A percentile compares a stretch with the other conserved stretches of the same genome.
phyloP scores from a whole-genome alignment of 2,329 filamentous ascomycete species.

The Aspergillus nomiae region DNA sequence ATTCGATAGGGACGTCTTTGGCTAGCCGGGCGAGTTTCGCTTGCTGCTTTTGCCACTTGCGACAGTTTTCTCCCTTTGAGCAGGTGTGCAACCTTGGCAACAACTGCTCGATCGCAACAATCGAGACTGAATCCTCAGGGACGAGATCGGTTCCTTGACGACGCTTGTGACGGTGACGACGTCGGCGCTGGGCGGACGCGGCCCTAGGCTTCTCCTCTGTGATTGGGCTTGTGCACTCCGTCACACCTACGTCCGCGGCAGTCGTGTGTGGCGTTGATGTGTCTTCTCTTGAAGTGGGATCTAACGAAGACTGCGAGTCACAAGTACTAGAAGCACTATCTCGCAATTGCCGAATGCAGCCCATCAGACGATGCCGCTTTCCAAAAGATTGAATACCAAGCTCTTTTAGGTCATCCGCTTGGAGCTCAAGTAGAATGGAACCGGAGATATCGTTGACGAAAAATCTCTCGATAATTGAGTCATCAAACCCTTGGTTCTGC shows the following conservation, averaged over 20 bases:
- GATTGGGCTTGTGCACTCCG: slow-evolving; percentile 14
- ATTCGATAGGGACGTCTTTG: slow-evolving; percentile 72
- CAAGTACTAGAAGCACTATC: slow-evolving; percentile 19
- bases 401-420: slow-evolving; percentile 76
- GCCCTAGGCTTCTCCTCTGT: slow-evolving; percentile 9
- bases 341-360: slow-evolving; percentile 57
- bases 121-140: slow-evolving; percentile 81
- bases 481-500: slow-evolving; percentile 24
- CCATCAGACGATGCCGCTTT: slow-evolving; percentile 62
- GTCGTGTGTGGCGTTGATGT: slow-evolving; percentile 18
- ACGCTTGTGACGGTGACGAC: slow-evolving; percentile 27
- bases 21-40: slow-evolving; percentile 73
- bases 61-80: slow-evolving; percentile 81
- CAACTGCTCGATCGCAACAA: slow-evolving; percentile 87
- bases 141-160: slow-evolving; percentile 19
- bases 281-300: slow-evolving; percentile 11
- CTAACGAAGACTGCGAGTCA: slow-evolving; percentile 9
- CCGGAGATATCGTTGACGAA: slow-evolving; percentile 91
- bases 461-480: slow-evolving; percentile 77
- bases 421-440: slow-evolving; percentile 81
- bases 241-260: slow-evolving; percentile 11
- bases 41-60: slow-evolving; percentile 80
- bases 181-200: slow-evolving; percentile 13
- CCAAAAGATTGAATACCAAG: slow-evolving; percentile 65
- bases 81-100: slow-evolving; percentile 83